Conservation (phyloP, 805 yeast genomes). For the Zygosaccharomyces rouxii region DNA sequence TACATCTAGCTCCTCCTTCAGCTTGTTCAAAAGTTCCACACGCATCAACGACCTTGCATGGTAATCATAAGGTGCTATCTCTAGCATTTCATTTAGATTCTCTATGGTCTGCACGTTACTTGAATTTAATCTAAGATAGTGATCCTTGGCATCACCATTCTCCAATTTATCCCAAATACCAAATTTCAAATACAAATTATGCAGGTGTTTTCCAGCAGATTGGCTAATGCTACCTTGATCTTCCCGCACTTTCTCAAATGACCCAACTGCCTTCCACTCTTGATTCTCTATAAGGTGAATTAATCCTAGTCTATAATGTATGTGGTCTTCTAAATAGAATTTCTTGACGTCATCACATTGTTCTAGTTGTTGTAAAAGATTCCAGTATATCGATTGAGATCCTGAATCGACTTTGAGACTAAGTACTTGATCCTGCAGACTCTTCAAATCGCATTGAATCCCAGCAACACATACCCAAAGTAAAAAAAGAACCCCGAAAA, state of each 20-base stretch:
- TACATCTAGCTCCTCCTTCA: conserved; percentile 29
- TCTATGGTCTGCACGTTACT: conserved; percentile 21
- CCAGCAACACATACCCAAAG: conserved; percentile 1
- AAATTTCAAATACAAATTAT: conserved; percentile 47
- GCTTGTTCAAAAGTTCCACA: conserved; percentile 17
- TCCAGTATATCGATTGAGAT: conserved; percentile 14
- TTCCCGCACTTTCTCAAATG: conserved; percentile 46
- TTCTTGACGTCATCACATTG: conserved; percentile 6
- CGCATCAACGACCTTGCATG: conserved; percentile 29
- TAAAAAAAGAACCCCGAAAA: background rate
- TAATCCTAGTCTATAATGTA: conserved; percentile 57
- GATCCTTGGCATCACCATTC: conserved; percentile 17
- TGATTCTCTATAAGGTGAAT: conserved; percentile 55
- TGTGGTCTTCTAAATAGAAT: conserved; percentile 24
- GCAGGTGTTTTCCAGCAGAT: conserved; percentile 48
- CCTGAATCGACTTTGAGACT: conserved; percentile 13
- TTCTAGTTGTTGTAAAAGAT: conserved; percentile 12
- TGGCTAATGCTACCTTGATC: conserved; percentile 36
- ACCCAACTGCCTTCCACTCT: conserved; percentile 48
- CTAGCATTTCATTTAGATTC: conserved; percentile 35
- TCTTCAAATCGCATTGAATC: conserved; percentile 12
- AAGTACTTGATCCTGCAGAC: conserved; percentile 5
- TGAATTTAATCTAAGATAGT: conserved; percentile 17
- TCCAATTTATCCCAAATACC: conserved; percentile 45
- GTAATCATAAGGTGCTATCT: conserved; percentile 43